A percentile compares a stretch with the other conserved stretches of the same genome.
Conservation (phyloP, 257 asterid genomes). For the Handroanthus guayacan region DNA sequence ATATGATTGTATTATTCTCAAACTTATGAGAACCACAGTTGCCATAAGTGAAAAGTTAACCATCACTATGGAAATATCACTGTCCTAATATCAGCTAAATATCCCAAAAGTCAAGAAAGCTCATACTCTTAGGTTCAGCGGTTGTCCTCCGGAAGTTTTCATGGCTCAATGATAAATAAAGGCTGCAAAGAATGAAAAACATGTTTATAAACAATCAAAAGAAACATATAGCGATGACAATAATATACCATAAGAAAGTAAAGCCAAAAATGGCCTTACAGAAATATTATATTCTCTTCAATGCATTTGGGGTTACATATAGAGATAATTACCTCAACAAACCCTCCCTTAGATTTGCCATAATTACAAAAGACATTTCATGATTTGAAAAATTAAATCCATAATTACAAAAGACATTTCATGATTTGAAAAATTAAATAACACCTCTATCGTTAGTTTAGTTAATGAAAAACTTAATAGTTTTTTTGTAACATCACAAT, state of each 20-base stretch:
- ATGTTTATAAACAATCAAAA: constrained; percentile 13
- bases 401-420: too few relatives aligned
- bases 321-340: not conserved
- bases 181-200: constrained; percentile 41
- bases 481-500: too few relatives aligned
- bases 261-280: not conserved
- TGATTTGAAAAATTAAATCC: too few relatives aligned
- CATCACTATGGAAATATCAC: not conserved
- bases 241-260: not conserved
- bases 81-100: not conserved
- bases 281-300: not conserved
- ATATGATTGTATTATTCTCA: not conserved
- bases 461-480: too few relatives aligned
- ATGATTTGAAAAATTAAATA: too few relatives aligned
- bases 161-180: constrained; percentile 47
- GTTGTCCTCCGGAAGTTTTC: constrained; percentile 17
- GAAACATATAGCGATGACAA: not conserved
- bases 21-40: constrained; percentile 1
- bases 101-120: constrained; percentile 17
- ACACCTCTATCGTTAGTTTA: too few relatives aligned
- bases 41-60: not conserved
- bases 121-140: not conserved
- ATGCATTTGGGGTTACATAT: not conserved
- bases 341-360: too few relatives aligned
- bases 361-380: too few relatives aligned